Evolutionary conservation across 192 early-diverging fungal genomes (phyloP), one percentile per base, ranked within the genome.

Genomic region (Pilaira anomala): DNA sequence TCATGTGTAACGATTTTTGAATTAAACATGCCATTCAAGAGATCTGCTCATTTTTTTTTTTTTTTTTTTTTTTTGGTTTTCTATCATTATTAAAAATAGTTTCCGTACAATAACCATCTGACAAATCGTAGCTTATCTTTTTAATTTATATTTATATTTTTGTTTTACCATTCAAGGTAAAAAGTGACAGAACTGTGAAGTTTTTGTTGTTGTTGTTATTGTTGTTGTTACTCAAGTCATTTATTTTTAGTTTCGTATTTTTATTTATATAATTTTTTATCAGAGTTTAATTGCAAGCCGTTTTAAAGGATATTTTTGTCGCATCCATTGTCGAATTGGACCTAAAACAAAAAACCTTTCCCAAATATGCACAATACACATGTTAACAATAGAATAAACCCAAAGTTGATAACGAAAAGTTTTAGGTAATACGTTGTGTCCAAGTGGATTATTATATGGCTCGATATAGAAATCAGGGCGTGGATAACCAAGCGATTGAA

Each of bases 381-480:
- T 70, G 59, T 84, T 84, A 52, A 58, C 72, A 19, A 82, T 39
- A 19, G 77, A 80, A 52, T 73, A 73, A 4, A 52, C 76, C 78
- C 78, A 89, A 16, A 91, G 69, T 36, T 67, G 25, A 55, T 69
- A 79, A 26, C 87, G 56, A 66, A 84, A 85, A 29, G 55, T 19
- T 16, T 63, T 69, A 11, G 87, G 87, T 25, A 87, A 67, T 16
- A 88, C 78, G 48, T 86, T 83, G 73, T 88, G 85, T 7, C 87
- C 83, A 2, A 60, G 19, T 3, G 57, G 53, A 33, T 73, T 78
- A 53, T 87, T 83, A 76, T 85, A 90, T 3, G 63, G 70, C 60
- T 74, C 74, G 44, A 83, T 69, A 45, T 52, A 8, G 64, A 83
- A 78, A 7, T 74, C 66, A 13, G 79, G 76, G 18, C 48, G 50